Percentiles rank a stretch among this genome's conserved stretches.
phyloP scores from a whole-genome alignment of 2,329 filamentous ascomycete species.

The Fusarium concolor region DNA sequence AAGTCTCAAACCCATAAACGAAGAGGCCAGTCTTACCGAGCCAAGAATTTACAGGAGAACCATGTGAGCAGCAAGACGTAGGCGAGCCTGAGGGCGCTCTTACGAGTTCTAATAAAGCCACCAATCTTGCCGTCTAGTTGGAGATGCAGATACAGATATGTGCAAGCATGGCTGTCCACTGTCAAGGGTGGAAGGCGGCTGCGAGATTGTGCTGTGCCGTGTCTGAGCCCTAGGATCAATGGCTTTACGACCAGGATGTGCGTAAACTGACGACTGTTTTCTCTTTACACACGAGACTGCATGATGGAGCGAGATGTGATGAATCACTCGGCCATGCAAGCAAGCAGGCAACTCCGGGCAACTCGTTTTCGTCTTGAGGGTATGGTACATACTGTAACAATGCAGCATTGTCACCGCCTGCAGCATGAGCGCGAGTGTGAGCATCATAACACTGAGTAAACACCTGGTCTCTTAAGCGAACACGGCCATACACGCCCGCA shows the following conservation, averaged over 20 bases:
- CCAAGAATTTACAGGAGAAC: conserved; percentile 21
- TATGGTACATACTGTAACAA: neutral
- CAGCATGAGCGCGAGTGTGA: conserved; percentile 3
- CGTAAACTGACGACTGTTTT: conserved; percentile 19
- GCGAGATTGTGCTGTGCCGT: conserved; percentile 28
- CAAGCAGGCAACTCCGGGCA: conserved; percentile 7
- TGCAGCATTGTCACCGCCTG: conserved; percentile 17
- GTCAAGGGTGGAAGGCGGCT: conserved; percentile 20
- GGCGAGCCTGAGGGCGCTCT: conserved; percentile 25
- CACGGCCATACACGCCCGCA: conserved; percentile 19
- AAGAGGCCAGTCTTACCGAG: neutral
- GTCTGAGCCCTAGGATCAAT: conserved; percentile 25
- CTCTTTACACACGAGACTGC: conserved; percentile 25
- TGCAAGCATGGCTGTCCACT: neutral
- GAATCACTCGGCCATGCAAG: conserved; percentile 27
- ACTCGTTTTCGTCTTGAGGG: conserved; percentile 15
- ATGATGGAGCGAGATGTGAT: conserved; percentile 34
- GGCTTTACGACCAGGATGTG: conserved; percentile 24
- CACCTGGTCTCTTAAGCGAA: conserved; percentile 15
- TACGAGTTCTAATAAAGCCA: conserved; percentile 24
- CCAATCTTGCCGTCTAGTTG: conserved; percentile 7
- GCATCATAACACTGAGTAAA: conserved; percentile 1
- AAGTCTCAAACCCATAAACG: neutral
- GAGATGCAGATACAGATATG: conserved; percentile 8
- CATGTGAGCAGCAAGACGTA: conserved; percentile 9